phyloP scores from a whole-genome alignment of 2,329 filamentous ascomycete species.

The Colletotrichum sp. region DNA sequence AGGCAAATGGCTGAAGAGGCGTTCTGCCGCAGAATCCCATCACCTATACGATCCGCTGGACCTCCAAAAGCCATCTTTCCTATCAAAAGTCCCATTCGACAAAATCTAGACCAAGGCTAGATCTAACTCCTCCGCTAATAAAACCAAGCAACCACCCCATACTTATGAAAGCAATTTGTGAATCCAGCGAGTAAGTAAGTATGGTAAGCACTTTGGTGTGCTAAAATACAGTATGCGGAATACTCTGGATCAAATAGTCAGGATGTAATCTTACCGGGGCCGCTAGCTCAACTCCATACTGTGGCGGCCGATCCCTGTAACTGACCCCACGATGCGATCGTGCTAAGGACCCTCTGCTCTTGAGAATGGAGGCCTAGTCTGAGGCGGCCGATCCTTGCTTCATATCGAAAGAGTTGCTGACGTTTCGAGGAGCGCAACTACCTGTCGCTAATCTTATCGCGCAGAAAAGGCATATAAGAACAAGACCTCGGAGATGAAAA shows the following conservation, averaged over 20 bases:
- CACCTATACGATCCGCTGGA: accelerated
- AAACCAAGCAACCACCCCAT: background rate
- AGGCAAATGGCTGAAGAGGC: background rate
- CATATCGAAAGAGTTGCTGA: accelerated
- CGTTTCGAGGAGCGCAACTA: no score
- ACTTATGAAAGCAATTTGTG: accelerated
- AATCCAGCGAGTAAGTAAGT: background rate
- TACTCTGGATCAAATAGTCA: background rate
- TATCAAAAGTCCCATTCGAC: background rate
- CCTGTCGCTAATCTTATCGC: background rate
- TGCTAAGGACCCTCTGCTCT: background rate
- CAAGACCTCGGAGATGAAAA: background rate
- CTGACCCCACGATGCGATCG: background rate
- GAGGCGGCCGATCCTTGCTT: background rate
- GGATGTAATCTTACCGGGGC: background rate
- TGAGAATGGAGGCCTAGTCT: background rate
- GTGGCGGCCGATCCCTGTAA: background rate
- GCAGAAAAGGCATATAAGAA: background rate
- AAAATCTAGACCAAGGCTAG: background rate
- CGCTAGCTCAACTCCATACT: background rate
- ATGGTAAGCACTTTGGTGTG: background rate
- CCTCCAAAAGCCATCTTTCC: background rate
- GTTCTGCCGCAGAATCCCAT: background rate
- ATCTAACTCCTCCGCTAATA: background rate
- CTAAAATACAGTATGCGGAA: background rate